These are phyloP conservation scores for Linum lewisii DNA, from an alignment of 345 rosid genomes.

Conservation along the genomic window DNA sequence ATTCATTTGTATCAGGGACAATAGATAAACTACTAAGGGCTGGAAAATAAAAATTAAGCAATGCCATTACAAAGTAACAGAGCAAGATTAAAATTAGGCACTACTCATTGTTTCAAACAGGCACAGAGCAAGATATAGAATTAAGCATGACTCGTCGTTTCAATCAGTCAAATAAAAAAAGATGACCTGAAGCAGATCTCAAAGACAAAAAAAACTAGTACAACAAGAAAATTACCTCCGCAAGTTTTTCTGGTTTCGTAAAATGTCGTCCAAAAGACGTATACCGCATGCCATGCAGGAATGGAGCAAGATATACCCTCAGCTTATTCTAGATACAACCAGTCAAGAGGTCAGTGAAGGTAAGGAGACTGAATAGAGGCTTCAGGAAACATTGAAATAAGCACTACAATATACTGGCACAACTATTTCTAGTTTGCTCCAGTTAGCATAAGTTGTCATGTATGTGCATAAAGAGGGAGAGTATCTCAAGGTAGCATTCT, in stretches of 20 bases:
- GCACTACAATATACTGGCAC: not conserved
- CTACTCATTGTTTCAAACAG: too few species aligned
- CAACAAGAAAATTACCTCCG: constrained; percentile 41
- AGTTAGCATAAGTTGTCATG: too few species aligned
- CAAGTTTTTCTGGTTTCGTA: constrained; percentile 73
- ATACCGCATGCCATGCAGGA: constrained; percentile 70
- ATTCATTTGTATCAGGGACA: not conserved
- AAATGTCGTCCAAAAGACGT: constrained; percentile 95
- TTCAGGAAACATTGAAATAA: not conserved
- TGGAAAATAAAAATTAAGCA: not conserved
- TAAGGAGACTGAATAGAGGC: not conserved
- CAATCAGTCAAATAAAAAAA: not conserved
- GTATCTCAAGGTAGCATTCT: not conserved
- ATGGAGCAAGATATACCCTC: constrained; percentile 73
- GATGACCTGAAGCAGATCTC: not conserved
- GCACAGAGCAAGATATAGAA: too few species aligned
- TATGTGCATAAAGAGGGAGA: too few species aligned
- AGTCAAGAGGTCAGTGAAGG: constrained; percentile 11
- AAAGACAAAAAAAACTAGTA: not conserved
- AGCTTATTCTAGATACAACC: constrained; percentile 59
- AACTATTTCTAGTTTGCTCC: too few species aligned
- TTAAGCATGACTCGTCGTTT: too few species aligned
- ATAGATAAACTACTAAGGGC: not conserved
- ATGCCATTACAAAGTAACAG: not conserved
- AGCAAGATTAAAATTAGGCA: not conserved